Base-by-base conservation (phyloP, 2,329 filamentous ascomycete species). In the Aspergillus clavatus region DNA sequence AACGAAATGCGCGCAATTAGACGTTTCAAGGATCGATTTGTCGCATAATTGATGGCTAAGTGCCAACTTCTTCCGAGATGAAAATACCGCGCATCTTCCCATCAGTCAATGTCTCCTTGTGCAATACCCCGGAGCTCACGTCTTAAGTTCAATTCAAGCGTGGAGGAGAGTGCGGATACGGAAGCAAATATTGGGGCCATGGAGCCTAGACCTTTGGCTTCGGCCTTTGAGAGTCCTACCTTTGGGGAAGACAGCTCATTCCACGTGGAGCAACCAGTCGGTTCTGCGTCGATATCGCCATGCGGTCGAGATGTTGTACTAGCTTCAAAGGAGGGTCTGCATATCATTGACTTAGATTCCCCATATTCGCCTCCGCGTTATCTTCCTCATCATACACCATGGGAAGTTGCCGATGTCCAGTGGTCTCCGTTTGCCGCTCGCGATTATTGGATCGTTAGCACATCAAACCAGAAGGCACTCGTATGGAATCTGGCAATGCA, bases 321-420 rank as follows among this genome's bases (percentile, higher is more conserved):
- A 52, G 91, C 89, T 43, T 94, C 89, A 77, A 88, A 87, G 42
- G 86, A 93, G 60, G 90, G 90, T 38, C 78, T 96, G 44, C 85
- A 91, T 62, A 89, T 96, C 55, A 90, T 96, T 60, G 90, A 96
- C 59, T 76, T 96, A 38, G 90, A 96, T 70, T 89, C 84, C 8
- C 89, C 89, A 1, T 93, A 89, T 63, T 93, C 86, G 48, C 85
- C 86, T 7, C 91, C 91, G 14, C 84, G 89, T 14, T 85, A 89
- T 58, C 77, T 96, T 56, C 86, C 86, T 51, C 88, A 95, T 68
- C 86, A 88, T 44, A 83, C 89, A 35, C 86, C 88, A n/a, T 96
- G 90, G 89, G 83, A 95, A 41, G 90, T 95, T 4, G 89, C 91
- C 8, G 91, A 96, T 67, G 90, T 95, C 23, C 91, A 96, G 68